A percentile compares a stretch with the other conserved stretches of the same genome.
These are phyloP conservation scores for Fraxinus americana DNA, from an alignment of 257 asterid species.

Conservation along the genomic window DNA sequence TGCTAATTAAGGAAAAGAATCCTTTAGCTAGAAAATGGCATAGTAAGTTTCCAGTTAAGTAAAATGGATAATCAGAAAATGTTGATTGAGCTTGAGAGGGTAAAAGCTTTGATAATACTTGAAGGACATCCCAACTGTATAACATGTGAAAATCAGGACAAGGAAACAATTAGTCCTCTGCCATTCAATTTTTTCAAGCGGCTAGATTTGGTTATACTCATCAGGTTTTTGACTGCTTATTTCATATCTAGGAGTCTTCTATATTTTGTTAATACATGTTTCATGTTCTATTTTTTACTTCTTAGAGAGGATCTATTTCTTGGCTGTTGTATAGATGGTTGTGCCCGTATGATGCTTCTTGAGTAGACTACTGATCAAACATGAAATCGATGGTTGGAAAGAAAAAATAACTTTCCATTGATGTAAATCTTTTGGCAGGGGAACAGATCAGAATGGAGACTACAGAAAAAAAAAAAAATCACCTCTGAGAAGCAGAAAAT, in stretches of 20 bases:
- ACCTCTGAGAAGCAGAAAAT: background rate
- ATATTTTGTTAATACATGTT: background rate
- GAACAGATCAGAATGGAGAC: background rate
- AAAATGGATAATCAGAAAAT: background rate
- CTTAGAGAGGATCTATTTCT: background rate
- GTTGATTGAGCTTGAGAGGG: background rate
- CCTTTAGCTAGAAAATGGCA: background rate
- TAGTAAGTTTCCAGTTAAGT: background rate
- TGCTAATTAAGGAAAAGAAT: background rate
- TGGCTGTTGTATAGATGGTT: background rate
- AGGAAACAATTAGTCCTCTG: background rate
- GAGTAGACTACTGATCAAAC: background rate
- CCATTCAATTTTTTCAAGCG: background rate
- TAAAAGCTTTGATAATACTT: background rate
- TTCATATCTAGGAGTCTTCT: background rate
- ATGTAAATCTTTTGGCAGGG: background rate
- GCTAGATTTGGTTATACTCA: background rate
- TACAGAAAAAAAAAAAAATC: background rate
- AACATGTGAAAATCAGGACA: background rate
- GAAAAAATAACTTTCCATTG: background rate
- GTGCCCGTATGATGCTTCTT: background rate
- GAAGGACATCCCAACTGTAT: background rate
- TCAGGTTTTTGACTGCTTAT: background rate
- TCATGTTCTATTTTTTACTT: background rate
- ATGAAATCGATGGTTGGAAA: background rate